Conservation (phyloP, 2,329 filamentous ascomycete genomes). For the Plenodomus tracheiphilus region DNA sequence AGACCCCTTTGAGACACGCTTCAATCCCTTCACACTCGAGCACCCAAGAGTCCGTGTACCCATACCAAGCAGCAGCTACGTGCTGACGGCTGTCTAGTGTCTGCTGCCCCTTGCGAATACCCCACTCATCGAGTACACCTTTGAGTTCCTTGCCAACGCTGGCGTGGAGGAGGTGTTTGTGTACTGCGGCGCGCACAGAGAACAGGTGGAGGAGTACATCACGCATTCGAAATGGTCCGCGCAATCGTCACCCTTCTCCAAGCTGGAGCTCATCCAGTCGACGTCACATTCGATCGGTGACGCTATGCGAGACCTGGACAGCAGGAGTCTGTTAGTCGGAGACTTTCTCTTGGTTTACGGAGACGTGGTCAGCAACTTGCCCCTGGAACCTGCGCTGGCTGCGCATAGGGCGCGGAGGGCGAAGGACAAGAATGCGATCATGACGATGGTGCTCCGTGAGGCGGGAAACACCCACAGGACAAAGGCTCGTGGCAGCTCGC, state of each 20-base stretch:
- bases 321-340: slow-evolving; percentile 78
- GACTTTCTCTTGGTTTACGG: slow-evolving; percentile 94
- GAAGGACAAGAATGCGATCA: slow-evolving; percentile 90
- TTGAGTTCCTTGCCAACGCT: slow-evolving; percentile 93
- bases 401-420: slow-evolving; percentile 79
- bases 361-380: slow-evolving; percentile 87
- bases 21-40: slow-evolving; percentile 85
- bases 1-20: slow-evolving; percentile 92
- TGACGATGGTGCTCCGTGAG: slow-evolving; percentile 90
- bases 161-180: slow-evolving; percentile 93
- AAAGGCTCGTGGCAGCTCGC: slow-evolving; percentile 73
- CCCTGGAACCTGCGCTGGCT: slow-evolving; percentile 76
- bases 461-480: slow-evolving; percentile 75
- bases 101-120: slow-evolving; percentile 91
- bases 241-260: slow-evolving; percentile 76
- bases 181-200: slow-evolving; percentile 85
- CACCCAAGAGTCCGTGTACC: slow-evolving; percentile 72
- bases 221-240: slow-evolving; percentile 73
- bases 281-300: slow-evolving; percentile 88
- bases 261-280: slow-evolving; percentile 82
- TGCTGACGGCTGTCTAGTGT: slow-evolving; percentile 62
- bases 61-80: neutral
- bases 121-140: slow-evolving; percentile 94
- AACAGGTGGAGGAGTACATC: slow-evolving; percentile 86
- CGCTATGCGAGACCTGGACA: slow-evolving; percentile 90